phyloP scores from a whole-genome alignment of 345 rosid species.

The Sisymbrium altissimum region DNA sequence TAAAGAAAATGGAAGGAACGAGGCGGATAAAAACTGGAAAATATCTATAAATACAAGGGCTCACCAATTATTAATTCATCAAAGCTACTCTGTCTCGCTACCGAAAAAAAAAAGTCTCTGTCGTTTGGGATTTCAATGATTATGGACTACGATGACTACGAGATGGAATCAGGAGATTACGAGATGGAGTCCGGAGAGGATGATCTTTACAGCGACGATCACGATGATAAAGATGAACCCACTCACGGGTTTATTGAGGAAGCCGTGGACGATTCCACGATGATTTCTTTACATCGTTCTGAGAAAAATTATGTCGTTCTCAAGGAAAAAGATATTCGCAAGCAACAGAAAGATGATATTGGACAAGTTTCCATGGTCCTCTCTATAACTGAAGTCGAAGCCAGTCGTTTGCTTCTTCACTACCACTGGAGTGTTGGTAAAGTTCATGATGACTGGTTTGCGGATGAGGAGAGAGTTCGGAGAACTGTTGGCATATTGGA shows the following conservation, averaged over 20 bases:
- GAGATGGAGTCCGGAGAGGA: neutral
- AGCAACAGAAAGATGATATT: neutral
- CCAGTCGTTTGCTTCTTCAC: neutral
- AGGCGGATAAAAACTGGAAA: neutral
- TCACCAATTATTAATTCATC: no score
- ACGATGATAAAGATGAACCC: neutral
- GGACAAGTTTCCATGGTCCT: neutral
- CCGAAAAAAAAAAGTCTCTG: neutral
- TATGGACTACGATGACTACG: neutral
- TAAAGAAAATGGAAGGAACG: neutral
- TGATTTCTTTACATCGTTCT: neutral
- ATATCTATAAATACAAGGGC: neutral
- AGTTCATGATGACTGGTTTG: constrained; percentile 14
- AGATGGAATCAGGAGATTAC: neutral
- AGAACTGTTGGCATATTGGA: neutral
- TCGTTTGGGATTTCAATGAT: neutral
- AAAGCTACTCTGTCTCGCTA: neutral
- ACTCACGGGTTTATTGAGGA: neutral
- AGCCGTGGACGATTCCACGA: neutral
- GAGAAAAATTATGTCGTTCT: neutral
- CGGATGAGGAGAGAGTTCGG: constrained; percentile 2
- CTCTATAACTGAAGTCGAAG: neutral
- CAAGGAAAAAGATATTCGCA: constrained; percentile 11
- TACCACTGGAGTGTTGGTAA: neutral
- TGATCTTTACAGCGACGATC: neutral